These are phyloP conservation scores for Syzygium malaccense DNA, from an alignment of 441 rosid genomes.

Conservation along the genomic window DNA sequence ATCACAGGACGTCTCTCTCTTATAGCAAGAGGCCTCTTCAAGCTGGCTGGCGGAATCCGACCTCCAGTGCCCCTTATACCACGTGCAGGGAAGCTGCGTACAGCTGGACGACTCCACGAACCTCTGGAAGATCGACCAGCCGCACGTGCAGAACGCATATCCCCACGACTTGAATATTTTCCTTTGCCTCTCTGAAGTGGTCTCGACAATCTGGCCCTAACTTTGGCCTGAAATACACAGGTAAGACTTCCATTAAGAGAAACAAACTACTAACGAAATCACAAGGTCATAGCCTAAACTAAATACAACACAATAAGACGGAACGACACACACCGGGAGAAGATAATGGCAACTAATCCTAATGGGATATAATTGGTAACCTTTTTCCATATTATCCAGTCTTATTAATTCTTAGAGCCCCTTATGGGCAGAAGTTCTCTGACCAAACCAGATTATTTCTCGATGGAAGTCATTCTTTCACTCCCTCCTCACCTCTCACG, in stretches of 20 bases:
- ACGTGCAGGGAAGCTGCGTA: slow-evolving; percentile 36
- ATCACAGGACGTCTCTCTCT: slow-evolving; percentile 71
- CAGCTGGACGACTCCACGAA: slow-evolving; percentile 57
- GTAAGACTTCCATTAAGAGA: neutral
- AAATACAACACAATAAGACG: neutral
- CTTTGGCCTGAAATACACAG: slow-evolving; percentile 58
- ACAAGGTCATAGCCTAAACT: neutral
- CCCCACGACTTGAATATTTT: slow-evolving; percentile 47
- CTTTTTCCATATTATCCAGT: neutral
- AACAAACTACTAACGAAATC: neutral
- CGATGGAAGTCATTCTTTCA: neutral
- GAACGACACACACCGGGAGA: neutral
- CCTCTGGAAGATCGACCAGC: slow-evolving; percentile 54
- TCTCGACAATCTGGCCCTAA: slow-evolving; percentile 90
- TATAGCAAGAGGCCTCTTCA: slow-evolving; percentile 47
- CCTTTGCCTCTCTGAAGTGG: slow-evolving; percentile 87
- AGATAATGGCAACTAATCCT: neutral
- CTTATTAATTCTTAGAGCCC: neutral
- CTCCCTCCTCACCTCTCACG: neutral
- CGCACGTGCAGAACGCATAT: slow-evolving; percentile 56
- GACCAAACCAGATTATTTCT: neutral
- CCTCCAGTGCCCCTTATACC: slow-evolving; percentile 38
- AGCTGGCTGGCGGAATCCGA: slow-evolving; percentile 44
- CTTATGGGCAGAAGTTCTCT: neutral
- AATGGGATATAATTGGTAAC: neutral